These are phyloP conservation scores for Punctularia strigosozonata DNA, from an alignment of 768 basidiomycete species.

Conservation along the genomic window DNA sequence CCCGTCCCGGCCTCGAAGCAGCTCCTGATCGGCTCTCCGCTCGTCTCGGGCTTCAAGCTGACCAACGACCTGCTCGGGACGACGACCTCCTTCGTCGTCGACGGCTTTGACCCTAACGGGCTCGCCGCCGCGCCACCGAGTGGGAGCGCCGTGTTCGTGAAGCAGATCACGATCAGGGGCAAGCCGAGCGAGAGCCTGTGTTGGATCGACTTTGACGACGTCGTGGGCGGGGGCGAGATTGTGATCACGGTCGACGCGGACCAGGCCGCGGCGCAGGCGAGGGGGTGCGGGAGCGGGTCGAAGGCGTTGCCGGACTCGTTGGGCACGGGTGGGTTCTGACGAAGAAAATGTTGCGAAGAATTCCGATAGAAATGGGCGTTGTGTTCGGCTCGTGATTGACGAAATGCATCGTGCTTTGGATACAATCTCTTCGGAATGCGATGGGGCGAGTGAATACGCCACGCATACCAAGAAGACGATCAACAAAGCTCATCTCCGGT, in stretches of 20 bases:
- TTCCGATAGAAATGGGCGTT: too few species aligned
- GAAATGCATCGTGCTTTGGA: too few species aligned
- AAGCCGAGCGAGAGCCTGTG: constrained; percentile 23
- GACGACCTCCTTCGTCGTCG: constrained; percentile 28
- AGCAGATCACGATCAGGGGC: constrained; percentile 32
- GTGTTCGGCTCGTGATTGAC: too few species aligned
- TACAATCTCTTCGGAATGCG: too few species aligned
- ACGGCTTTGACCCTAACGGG: constrained; percentile 26
- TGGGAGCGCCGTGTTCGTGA: constrained; percentile 31
- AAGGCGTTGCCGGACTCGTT: neutral
- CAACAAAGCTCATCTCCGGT: too few species aligned
- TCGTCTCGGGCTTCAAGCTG: constrained; percentile 33
- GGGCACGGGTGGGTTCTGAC: neutral
- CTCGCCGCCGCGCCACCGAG: constrained; percentile 25
- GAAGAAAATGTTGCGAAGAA: too few species aligned
- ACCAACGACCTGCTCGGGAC: constrained; percentile 27
- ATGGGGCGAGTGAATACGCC: too few species aligned
- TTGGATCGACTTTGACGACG: constrained; percentile 32
- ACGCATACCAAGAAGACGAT: too few species aligned
- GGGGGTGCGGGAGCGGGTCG: constrained; percentile 25
- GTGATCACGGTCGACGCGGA: constrained; percentile 32
- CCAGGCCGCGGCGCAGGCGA: constrained; percentile 19
- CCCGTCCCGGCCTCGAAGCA: constrained; percentile 35
- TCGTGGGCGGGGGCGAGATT: constrained; percentile 31
- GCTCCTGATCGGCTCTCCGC: constrained; percentile 35